Conservation (phyloP, 441 rosid genomes). For the Breynia disticha region DNA sequence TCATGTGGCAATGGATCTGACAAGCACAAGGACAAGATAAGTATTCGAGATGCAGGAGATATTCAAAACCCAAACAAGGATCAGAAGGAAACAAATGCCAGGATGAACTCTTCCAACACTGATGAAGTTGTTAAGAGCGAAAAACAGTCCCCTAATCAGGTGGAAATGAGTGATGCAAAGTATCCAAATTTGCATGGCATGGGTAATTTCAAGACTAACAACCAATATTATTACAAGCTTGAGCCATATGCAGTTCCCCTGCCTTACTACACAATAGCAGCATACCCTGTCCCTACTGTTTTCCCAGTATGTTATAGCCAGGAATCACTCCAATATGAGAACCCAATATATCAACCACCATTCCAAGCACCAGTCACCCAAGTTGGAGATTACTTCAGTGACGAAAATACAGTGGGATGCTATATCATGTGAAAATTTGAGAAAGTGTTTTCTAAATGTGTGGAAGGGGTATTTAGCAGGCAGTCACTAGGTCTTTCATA, state of each 20-base stretch:
- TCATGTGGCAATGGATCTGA: conserved; percentile 4
- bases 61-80: conserved; percentile 18
- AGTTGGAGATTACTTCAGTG: conserved; percentile 50
- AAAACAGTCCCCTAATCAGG: conserved; percentile 1
- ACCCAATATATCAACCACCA: conserved; percentile 13
- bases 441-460: too few relatives aligned
- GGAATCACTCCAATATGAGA: conserved; percentile 14
- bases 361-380: conserved; percentile 23
- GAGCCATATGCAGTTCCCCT: conserved; percentile 26
- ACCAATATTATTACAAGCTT: conserved; percentile 20
- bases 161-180: conserved; percentile 15
- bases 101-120: conserved; percentile 6
- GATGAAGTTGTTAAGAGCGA: conserved; percentile 16
- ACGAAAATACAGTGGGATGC: conserved; percentile 50
- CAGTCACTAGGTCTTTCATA: too few relatives aligned
- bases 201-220: conserved; percentile 6
- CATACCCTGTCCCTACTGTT: conserved; percentile 19
- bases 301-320: conserved; percentile 25
- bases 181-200: conserved; percentile 13
- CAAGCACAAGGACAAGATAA: neutral
- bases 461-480: too few relatives aligned
- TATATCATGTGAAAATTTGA: conserved; percentile 32
- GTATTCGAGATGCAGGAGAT: conserved; percentile 2
- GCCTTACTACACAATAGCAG: conserved; percentile 33
- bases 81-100: conserved; percentile 10